Evolutionary conservation across 805 yeast genomes (phyloP).

Genomic region (Starmerella kuoi): DNA sequence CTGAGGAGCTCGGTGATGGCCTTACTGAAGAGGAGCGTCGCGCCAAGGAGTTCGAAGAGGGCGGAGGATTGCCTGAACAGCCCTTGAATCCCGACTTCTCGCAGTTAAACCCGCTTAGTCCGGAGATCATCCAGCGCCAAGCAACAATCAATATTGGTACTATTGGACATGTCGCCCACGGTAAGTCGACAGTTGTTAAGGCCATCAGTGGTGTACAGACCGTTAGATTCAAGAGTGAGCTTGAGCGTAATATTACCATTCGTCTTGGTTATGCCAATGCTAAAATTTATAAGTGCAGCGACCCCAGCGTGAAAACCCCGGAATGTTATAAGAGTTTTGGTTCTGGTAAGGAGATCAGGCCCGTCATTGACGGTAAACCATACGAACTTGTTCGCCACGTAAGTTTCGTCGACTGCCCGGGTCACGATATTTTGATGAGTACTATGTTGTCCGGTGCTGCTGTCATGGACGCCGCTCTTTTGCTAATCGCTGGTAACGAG

Average conservation of each 20-base stretch:
- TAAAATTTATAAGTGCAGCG: conserved; percentile 86
- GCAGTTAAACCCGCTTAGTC: conserved; percentile 71
- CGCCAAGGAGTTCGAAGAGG: conserved; percentile 82
- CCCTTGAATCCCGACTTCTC: conserved; percentile 80
- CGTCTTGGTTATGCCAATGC: conserved; percentile 99
- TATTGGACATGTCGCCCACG: conserved; percentile 88
- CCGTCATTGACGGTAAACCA: conserved; percentile 79
- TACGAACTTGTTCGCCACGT: conserved; percentile 89
- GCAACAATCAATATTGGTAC: conserved; percentile 98
- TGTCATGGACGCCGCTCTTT: conserved; percentile 97
- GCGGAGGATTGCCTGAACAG: conserved; percentile 97
- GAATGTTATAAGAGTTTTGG: conserved; percentile 90
- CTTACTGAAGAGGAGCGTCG: conserved; percentile 61
- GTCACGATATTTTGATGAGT: conserved; percentile 99
- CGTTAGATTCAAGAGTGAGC: conserved; percentile 96
- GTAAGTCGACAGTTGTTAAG: conserved; percentile 84
- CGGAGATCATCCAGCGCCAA: conserved; percentile 89
- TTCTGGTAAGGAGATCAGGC: conserved; percentile 87
- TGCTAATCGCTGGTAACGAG: conserved; percentile 95
- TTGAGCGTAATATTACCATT: conserved; percentile 97
- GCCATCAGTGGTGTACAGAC: conserved; percentile 98
- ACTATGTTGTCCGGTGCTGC: conserved; percentile 99
- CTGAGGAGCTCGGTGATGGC: conserved; percentile 45
- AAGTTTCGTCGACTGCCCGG: conserved; percentile 98
- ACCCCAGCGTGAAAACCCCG: conserved; percentile 78